Percentiles rank a stretch among this genome's conserved stretches.
phyloP scores from a whole-genome alignment of 345 rosid genomes.

The Corymbia maculata region DNA sequence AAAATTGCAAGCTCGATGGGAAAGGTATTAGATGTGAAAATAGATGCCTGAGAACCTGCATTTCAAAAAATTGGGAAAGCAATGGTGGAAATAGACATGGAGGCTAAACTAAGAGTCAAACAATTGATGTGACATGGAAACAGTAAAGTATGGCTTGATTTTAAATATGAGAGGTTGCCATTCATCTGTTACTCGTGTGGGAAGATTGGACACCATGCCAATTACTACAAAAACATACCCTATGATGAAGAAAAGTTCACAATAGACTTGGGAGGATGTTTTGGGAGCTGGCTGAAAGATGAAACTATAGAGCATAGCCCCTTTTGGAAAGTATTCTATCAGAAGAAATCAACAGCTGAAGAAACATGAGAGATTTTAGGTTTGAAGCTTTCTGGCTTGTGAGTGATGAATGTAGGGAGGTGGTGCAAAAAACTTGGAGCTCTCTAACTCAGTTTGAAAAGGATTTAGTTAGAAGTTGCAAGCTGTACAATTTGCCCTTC shows the following conservation, averaged over 20 bases:
- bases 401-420: background rate
- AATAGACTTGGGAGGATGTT: background rate
- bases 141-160: background rate
- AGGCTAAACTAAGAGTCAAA: background rate
- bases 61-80: background rate
- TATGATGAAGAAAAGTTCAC: background rate
- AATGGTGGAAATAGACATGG: background rate
- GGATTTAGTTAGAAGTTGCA: background rate
- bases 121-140: background rate
- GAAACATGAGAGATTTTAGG: background rate
- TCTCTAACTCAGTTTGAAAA: background rate
- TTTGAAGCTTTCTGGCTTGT: background rate
- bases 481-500: background rate
- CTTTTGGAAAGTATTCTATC: background rate
- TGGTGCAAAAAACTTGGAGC: background rate
- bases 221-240: background rate
- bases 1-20: background rate
- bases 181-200: background rate
- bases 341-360: too few species aligned
- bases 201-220: background rate
- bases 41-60: background rate
- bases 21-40: background rate
- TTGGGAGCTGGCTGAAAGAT: background rate
- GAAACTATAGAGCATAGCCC: background rate
- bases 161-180: rapidly evolving